Conservation (phyloP, 176 grass and related monocot genomes). For the Miscanthus lutarioriparius region DNA sequence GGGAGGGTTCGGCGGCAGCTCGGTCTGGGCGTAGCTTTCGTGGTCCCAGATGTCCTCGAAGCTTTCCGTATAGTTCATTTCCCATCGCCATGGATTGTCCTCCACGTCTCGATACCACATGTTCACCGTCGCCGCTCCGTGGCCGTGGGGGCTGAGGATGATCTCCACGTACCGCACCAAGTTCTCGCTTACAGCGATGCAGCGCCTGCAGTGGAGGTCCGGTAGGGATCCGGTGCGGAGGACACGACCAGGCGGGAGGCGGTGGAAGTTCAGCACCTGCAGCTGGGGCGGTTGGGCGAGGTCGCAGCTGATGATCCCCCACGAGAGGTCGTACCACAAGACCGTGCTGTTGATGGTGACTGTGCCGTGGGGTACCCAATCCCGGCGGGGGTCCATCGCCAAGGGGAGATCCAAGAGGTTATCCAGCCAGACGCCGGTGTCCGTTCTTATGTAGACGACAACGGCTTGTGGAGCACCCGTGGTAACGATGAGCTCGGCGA, state of each 20-base stretch:
- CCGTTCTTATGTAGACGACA: background rate
- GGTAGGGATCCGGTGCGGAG: background rate
- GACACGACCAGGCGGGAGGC: background rate
- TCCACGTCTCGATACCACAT: background rate
- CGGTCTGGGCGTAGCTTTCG: background rate
- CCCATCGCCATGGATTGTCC: background rate
- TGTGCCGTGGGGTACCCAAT: background rate
- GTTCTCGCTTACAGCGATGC: background rate
- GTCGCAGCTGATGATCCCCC: conserved; percentile 4
- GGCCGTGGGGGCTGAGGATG: background rate
- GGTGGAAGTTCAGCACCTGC: background rate
- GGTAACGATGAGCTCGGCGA: background rate
- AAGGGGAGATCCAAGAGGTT: background rate
- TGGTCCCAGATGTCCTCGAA: background rate
- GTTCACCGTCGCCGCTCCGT: background rate
- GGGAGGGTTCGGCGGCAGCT: background rate
- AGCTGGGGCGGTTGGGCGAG: background rate
- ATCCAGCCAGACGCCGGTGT: background rate
- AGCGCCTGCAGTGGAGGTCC: background rate
- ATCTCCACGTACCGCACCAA: background rate
- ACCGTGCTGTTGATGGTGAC: background rate
- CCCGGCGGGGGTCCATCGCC: accelerated
- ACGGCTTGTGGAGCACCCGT: too few relatives aligned
- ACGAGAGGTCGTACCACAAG: background rate
- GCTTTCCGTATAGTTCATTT: background rate